These are phyloP conservation scores for Pseudogymnoascus sp. DNA, from an alignment of 2,329 filamentous ascomycete species.

Conservation along the genomic window DNA sequence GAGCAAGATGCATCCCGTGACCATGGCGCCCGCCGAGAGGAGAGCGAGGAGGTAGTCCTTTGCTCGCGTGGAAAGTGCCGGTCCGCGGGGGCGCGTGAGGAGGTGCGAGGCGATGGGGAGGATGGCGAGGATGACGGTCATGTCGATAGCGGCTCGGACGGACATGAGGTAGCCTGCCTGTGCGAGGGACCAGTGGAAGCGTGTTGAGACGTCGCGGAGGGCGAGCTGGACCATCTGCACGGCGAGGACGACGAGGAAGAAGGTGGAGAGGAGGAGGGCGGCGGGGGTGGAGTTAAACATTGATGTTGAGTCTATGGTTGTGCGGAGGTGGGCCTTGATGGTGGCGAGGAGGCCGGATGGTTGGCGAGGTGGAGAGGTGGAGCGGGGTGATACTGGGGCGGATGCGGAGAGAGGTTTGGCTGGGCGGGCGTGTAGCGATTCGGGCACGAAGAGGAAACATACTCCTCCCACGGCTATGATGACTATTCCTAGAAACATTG, in stretches of 20 bases:
- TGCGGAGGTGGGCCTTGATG: slow-evolving; percentile 16
- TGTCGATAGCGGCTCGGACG: slow-evolving; percentile 21
- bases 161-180: slow-evolving; percentile 23
- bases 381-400: neutral
- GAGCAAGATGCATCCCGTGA: slow-evolving; percentile 10
- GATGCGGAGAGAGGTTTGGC: neutral
- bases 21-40: slow-evolving; percentile 16
- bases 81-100: slow-evolving; percentile 5
- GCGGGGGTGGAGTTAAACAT: slow-evolving; percentile 23
- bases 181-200: slow-evolving; percentile 22
- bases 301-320: slow-evolving; percentile 16
- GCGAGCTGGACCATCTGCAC: slow-evolving; percentile 16
- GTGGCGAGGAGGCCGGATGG: neutral
- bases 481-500: slow-evolving; percentile 17
- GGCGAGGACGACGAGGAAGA: slow-evolving; percentile 17
- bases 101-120: slow-evolving; percentile 21
- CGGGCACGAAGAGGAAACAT: slow-evolving; percentile 25
- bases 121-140: slow-evolving; percentile 20
- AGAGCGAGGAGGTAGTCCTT: slow-evolving; percentile 25
- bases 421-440: slow-evolving; percentile 24
- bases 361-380: neutral
- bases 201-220: slow-evolving; percentile 24
- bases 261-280: slow-evolving; percentile 25
- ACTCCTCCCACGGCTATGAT: slow-evolving; percentile 16
- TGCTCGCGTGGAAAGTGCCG: slow-evolving; percentile 14